Conservation (phyloP, 495 filamentous ascomycete species). For the Penicillium malachiteum region DNA sequence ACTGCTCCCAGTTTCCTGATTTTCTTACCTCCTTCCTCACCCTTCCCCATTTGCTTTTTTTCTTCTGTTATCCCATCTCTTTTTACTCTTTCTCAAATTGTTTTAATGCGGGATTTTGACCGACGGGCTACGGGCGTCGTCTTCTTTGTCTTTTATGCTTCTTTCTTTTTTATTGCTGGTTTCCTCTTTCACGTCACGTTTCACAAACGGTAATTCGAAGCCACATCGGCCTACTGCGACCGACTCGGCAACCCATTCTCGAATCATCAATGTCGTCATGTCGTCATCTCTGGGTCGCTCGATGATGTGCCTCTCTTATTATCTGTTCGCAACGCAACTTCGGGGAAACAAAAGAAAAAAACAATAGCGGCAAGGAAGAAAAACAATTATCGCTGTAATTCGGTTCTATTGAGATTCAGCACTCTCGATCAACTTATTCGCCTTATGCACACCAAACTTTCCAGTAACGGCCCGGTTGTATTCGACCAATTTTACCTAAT, state of each 20-base stretch:
- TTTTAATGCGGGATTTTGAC: constrained; percentile 38
- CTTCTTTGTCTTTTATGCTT: constrained; percentile 30
- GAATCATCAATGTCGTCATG: constrained; percentile 28
- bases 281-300: constrained; percentile 41
- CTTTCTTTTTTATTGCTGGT: constrained; percentile 18
- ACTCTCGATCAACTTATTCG: constrained; percentile 43
- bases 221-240: constrained; percentile 33
- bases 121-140: constrained; percentile 38
- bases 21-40: constrained; percentile 14
- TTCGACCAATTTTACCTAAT: constrained; percentile 33
- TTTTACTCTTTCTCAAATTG: constrained; percentile 27
- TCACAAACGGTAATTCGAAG: constrained; percentile 31
- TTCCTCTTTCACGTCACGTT: constrained; percentile 32
- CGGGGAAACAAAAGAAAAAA: constrained; percentile 27
- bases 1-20: constrained; percentile 3
- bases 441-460: constrained; percentile 39
- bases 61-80: background rate
- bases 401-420: constrained; percentile 49
- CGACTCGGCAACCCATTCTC: constrained; percentile 34
- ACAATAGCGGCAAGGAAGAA: constrained; percentile 44
- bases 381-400: constrained; percentile 53
- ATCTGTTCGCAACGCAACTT: constrained; percentile 42
- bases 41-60: constrained; percentile 1
- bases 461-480: constrained; percentile 52
- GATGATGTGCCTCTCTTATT: constrained; percentile 40